These are phyloP conservation scores for Ceratopteris richardii DNA, from an alignment of 75 land plant species.

Conservation along the genomic window DNA sequence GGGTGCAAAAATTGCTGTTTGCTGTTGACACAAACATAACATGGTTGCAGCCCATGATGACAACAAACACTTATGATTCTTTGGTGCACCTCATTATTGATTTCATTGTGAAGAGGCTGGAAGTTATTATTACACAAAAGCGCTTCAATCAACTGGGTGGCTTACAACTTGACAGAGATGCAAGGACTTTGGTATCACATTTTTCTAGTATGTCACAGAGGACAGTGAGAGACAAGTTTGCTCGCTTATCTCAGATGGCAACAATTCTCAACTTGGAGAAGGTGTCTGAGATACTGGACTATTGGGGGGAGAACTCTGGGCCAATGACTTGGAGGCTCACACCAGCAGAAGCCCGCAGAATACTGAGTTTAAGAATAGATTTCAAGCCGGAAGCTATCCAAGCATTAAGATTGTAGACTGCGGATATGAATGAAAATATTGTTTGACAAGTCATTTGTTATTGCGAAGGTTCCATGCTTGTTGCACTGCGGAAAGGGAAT, in stretches of 20 bases:
- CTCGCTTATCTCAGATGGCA: slow-evolving; percentile 89
- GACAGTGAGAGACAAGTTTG: slow-evolving; percentile 89
- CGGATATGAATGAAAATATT: no score
- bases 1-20: slow-evolving; percentile 94
- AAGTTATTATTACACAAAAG: slow-evolving; percentile 88
- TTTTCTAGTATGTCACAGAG: slow-evolving; percentile 87
- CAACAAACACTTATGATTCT: slow-evolving; percentile 74
- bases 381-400: slow-evolving; percentile 90
- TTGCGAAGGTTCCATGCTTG: no score
- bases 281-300: slow-evolving; percentile 88
- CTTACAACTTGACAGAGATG: slow-evolving; percentile 89
- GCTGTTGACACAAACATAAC: slow-evolving; percentile 67
- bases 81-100: slow-evolving; percentile 76
- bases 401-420: slow-evolving; percentile 66
- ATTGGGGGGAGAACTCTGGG: slow-evolving; percentile 99
- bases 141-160: slow-evolving; percentile 92
- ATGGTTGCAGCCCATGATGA: slow-evolving; percentile 88
- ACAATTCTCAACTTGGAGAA: slow-evolving; percentile 91
- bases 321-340: slow-evolving; percentile 98
- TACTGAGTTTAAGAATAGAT: slow-evolving; percentile 71
- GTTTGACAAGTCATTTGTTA: no score
- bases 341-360: slow-evolving; percentile 82
- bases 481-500: no score
- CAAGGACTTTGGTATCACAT: slow-evolving; percentile 73
- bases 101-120: slow-evolving; percentile 75